Evolutionary conservation across 768 basidiomycete genomes (phyloP), one percentile per base, ranked within the genome.

Genomic region (Xanthoconium purpureum): DNA sequence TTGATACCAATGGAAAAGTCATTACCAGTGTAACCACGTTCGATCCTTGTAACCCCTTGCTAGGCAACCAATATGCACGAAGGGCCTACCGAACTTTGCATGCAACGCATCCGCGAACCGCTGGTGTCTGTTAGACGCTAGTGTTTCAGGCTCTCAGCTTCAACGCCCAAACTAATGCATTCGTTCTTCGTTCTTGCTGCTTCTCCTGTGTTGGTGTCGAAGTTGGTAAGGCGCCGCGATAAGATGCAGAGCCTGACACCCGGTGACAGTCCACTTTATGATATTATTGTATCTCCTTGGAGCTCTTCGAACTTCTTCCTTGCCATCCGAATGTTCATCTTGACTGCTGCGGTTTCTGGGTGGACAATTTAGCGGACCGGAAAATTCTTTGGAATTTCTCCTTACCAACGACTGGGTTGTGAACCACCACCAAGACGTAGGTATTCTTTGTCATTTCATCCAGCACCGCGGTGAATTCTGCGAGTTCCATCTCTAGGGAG

Each of bases 381-480:
- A 45, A 33, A 49, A 48, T 50, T 20, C 24, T n/a, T 20, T 39
- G 49, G 7, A 33, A 40, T 32, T 13, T 1, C 17, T 15, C 71
- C 80, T 59, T 59, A 93, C 93, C 92, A 68, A 94, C 87, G 72
- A 87, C 85, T 0, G 92, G 91, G 67, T 96, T 87, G 61, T 94
- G 90, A 11, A 91, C 88, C 39, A 98, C 83, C 52, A 97, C 81
- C 66, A 98, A 77, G 47, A 98, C 86, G 64, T 94, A 98, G 1
- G 95, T 96, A 70, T 97, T 97, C 64, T 82, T 80, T 28, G 96
- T 97, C 78, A 98, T 83, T 63, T 92, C 89, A 63, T 97, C 94
- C 24, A 98, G 80, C 32, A 94, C 89, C 6, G 92, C 92, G 1
- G 89, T 92, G 68, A 91, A 95, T 60, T 91, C 86, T 39, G 83